Evolutionary conservation across 1,284 basidiomycete species (phyloP).

Genomic region (Cystobasidium pallidum): DNA sequence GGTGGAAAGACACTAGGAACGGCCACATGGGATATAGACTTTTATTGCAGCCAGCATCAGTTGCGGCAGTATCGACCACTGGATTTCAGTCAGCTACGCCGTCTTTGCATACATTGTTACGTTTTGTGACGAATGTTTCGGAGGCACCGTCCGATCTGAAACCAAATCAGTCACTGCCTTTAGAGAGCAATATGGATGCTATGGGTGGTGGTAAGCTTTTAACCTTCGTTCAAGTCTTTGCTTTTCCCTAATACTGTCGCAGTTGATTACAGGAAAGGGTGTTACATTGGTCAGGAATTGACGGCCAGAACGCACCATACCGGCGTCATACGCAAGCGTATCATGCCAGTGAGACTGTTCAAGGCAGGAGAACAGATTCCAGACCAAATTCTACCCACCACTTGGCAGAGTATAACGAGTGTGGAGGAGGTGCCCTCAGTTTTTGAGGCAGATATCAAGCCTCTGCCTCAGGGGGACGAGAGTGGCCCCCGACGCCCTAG

Average conservation of each 20-base stretch:
- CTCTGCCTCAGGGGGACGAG: conserved; percentile 39
- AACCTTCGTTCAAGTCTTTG: no score
- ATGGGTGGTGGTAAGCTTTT: conserved; percentile 90
- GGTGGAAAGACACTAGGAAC: conserved; percentile 39
- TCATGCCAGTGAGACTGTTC: conserved; percentile 71
- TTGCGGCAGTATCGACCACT: conserved; percentile 27
- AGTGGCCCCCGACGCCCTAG: conserved; percentile 37
- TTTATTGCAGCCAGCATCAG: conserved; percentile 17
- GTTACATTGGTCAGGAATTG: conserved; percentile 96
- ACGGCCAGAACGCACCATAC: conserved; percentile 97
- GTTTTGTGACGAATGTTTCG: conserved; percentile 81
- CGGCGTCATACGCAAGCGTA: conserved; percentile 86
- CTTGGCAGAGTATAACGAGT: conserved; percentile 41
- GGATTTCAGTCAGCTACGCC: conserved; percentile 34
- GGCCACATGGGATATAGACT: conserved; percentile 36
- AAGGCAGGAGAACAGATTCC: conserved; percentile 48
- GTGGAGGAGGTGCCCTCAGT: conserved; percentile 45
- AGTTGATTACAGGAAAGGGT: conserved; percentile 98
- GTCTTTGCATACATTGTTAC: conserved; percentile 70
- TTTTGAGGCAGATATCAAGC: conserved; percentile 44
- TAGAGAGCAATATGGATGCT: conserved; percentile 90
- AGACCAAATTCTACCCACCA: conserved; percentile 35
- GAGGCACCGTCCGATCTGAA: conserved; percentile 81
- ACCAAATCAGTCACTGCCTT: conserved; percentile 77
- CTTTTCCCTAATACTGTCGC: no score